Evolutionary conservation across 169 alveolate species (phyloP), one percentile per base, ranked within the genome.

Genomic region (Plasmodium coatneyi): DNA sequence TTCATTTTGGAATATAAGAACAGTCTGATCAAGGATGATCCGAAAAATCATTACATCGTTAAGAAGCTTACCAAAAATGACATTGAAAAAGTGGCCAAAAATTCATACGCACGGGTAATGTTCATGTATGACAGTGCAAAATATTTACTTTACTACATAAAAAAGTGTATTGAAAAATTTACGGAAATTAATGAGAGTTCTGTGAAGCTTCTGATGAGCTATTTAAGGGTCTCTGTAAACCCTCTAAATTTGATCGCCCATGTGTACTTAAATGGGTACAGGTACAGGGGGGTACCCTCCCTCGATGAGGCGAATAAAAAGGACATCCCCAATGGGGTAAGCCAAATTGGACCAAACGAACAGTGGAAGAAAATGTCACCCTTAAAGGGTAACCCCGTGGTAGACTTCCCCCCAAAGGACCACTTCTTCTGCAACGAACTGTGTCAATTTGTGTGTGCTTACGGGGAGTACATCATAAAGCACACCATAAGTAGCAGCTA

Each of bases 401-500:
- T 9, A 19, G 39, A 86, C 54, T 2, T 1, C 5, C 12, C 66
- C 46, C 49, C 78, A 49, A 41, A 39, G 32, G 36, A 54, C 25
- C 49, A 22, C 30, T 70, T 89, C 60, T 89, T 89, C 71, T 89
- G 91, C 49, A 80, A 89, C 71, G 94, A 89, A 19, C 49, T 89
- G 52, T 89, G 72, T 36, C 30, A 52, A 34, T 89, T 79, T 28
- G 52, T 89, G 41, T 89, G 91, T 14, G 14, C 79, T n/a, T 89
- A 79, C 82, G 94, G 91, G 49, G 94, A 89, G 36, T 72, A 89
- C 30, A 89, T 89, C 43, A 80, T 80, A 9, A 89, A 80, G 25
- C 72, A 80, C 54, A 89, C 89, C 36, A 89, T 89, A 79, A 89
- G 30, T 41, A 80, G 82, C n/a, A 66, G 91, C 41, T 89, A 89